A percentile compares a stretch with the other conserved stretches of the same genome.
phyloP scores from a whole-genome alignment of 2,329 filamentous ascomycete genomes.

The Epichloe hybrida region DNA sequence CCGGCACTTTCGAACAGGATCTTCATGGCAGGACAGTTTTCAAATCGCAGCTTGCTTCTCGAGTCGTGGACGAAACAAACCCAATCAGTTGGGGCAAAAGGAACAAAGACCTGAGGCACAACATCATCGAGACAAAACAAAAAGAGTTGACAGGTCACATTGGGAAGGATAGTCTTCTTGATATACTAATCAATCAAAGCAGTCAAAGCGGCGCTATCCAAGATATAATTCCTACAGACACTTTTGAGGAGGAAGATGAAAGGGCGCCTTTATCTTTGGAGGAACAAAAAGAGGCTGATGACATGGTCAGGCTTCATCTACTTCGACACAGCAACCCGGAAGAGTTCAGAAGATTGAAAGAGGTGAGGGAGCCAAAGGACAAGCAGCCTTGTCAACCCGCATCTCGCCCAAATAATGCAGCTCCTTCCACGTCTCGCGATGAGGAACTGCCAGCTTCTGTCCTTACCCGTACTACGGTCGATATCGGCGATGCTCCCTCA shows the following conservation, averaged over 20 bases:
- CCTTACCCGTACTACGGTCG: background rate
- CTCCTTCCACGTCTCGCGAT: background rate
- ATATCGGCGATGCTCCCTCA: background rate
- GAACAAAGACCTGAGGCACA: slow-evolving; percentile 42
- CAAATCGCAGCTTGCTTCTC: slow-evolving; percentile 66
- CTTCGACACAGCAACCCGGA: slow-evolving; percentile 21
- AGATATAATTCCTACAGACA: slow-evolving; percentile 53
- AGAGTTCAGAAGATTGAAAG: slow-evolving; percentile 15
- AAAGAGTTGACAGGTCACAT: slow-evolving; percentile 37
- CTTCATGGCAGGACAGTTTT: slow-evolving; percentile 64
- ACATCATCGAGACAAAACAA: slow-evolving; percentile 37
- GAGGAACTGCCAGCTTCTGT: background rate
- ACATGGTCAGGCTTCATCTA: slow-evolving; percentile 19
- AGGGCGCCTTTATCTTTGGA: slow-evolving; percentile 40
- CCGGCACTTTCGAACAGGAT: slow-evolving; percentile 66
- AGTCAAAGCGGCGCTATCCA: slow-evolving; percentile 25
- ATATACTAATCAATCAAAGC: slow-evolving; percentile 28
- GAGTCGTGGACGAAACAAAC: slow-evolving; percentile 75
- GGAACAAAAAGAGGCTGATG: slow-evolving; percentile 41
- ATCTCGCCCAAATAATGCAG: background rate
- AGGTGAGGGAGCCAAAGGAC: slow-evolving; percentile 7
- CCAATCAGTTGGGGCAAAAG: slow-evolving; percentile 52
- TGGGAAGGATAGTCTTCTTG: slow-evolving; percentile 52
- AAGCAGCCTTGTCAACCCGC: background rate
- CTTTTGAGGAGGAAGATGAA: slow-evolving; percentile 57